Evolutionary conservation across 2,329 filamentous ascomycete genomes (phyloP).

Genomic region (Monosporascus sp.): DNA sequence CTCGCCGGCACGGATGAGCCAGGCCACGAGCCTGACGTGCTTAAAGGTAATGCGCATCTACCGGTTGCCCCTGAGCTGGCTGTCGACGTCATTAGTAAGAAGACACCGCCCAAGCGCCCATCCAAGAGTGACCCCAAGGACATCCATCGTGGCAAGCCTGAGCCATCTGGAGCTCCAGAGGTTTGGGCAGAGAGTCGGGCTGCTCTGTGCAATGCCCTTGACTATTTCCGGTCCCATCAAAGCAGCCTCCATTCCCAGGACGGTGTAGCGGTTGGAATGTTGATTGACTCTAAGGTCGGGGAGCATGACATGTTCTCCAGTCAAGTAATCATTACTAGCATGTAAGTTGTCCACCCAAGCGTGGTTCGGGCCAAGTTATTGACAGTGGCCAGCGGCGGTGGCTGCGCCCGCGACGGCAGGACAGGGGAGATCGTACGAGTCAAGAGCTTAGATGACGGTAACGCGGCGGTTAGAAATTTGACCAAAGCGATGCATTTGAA

Average conservation of each 20-base stretch:
- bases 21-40: no score
- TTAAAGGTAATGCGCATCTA: no score
- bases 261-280: conserved; percentile 47
- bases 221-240: conserved; percentile 58
- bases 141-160: conserved; percentile 3
- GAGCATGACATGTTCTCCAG: conserved; percentile 52
- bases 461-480: conserved; percentile 32
- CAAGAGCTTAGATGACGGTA: conserved; percentile 39
- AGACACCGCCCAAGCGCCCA: not conserved
- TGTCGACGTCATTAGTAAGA: no score
- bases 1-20: no score
- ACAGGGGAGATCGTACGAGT: conserved; percentile 41
- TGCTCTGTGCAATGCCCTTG: conserved; percentile 57
- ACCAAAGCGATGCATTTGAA: conserved; percentile 39
- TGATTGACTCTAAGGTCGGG: conserved; percentile 52
- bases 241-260: conserved; percentile 50
- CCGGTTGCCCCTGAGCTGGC: no score
- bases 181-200: conserved; percentile 56
- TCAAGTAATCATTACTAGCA: conserved; percentile 58
- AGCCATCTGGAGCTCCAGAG: conserved; percentile 27
- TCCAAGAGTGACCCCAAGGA: not conserved
- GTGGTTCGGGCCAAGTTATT: not conserved
- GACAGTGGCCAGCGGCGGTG: conserved; percentile 12
- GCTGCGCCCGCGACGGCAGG: conserved; percentile 22
- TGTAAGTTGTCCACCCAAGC: conserved; percentile 37